Percentiles rank a stretch among this genome's conserved stretches.
Evolutionary conservation across 176 grass and related monocot species (phyloP).

Genomic region (Oryza brachyantha): DNA sequence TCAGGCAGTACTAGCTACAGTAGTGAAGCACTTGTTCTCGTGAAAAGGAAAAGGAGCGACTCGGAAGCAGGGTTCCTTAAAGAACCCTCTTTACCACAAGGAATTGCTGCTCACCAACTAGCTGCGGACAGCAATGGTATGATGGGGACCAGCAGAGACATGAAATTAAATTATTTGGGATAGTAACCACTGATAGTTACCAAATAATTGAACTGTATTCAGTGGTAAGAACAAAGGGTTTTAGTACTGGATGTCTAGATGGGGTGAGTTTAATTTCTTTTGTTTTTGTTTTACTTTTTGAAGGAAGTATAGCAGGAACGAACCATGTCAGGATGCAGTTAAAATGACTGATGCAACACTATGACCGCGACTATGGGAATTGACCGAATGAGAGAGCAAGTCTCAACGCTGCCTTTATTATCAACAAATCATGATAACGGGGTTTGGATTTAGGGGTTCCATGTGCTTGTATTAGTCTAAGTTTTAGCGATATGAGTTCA

Average conservation of each 20-base stretch:
- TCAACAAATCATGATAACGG: background rate
- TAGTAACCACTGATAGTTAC: background rate
- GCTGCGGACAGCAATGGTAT: background rate
- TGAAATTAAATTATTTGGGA: background rate
- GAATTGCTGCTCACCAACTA: background rate
- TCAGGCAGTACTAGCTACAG: slow-evolving; percentile 4
- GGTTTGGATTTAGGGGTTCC: background rate
- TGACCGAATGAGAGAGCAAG: background rate
- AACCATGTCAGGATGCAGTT: no score
- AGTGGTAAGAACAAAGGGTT: background rate
- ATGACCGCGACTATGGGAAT: background rate
- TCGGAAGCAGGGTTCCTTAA: background rate
- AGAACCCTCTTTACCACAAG: background rate
- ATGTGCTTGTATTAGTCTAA: background rate
- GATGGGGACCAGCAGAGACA: background rate
- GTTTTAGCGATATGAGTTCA: background rate
- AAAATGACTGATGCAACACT: background rate
- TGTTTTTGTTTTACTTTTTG: no score
- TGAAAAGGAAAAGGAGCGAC: background rate
- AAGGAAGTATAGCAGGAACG: no score
- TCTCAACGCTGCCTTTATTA: background rate
- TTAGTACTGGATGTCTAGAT: background rate
- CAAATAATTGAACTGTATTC: no score
- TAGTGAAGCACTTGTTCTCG: background rate
- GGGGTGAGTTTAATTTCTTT: background rate